A percentile compares a stretch with the other conserved stretches of the same genome.
Conservation (phyloP, 768 basidiomycete species). For the Termitomyces heimii region DNA sequence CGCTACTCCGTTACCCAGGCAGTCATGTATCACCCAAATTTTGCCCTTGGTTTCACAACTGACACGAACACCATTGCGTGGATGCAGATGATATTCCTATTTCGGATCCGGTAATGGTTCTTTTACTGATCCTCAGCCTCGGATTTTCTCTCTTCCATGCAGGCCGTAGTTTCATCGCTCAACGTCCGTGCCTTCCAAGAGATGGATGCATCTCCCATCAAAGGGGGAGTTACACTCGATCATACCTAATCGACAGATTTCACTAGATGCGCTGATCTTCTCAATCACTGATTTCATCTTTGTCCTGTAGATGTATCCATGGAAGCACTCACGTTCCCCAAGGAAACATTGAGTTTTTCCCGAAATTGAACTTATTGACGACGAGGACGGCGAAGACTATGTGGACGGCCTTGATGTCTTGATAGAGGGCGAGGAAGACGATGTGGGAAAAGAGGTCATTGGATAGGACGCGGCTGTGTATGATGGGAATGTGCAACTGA, state of each 20-base stretch:
- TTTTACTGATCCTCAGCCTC: too few relatives aligned
- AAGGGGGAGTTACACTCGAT: conserved; percentile 41
- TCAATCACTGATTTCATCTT: conserved; percentile 28
- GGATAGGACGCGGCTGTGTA: neutral
- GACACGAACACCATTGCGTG: too few relatives aligned
- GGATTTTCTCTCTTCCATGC: too few relatives aligned
- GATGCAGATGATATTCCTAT: too few relatives aligned
- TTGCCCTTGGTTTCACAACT: too few relatives aligned
- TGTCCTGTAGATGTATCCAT: too few relatives aligned
- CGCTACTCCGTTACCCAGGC: too few relatives aligned
- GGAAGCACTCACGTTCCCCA: conserved; percentile 31
- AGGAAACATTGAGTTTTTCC: neutral
- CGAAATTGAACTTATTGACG: neutral
- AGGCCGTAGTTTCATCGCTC: too few relatives aligned
- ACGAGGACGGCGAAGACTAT: neutral
- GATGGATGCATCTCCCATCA: conserved; percentile 1
- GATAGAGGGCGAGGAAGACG: neutral
- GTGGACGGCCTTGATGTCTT: neutral
- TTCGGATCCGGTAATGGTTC: too few relatives aligned
- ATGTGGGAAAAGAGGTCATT: too few relatives aligned
- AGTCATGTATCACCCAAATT: too few relatives aligned
- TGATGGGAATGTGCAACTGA: neutral
- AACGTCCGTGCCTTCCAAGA: neutral
- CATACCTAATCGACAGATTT: conserved; percentile 24
- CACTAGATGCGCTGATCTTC: conserved; percentile 47